Evolutionary conservation across 257 asterid genomes (phyloP), one percentile per base, ranked within the genome.

Genomic region (Vinca minor): DNA sequence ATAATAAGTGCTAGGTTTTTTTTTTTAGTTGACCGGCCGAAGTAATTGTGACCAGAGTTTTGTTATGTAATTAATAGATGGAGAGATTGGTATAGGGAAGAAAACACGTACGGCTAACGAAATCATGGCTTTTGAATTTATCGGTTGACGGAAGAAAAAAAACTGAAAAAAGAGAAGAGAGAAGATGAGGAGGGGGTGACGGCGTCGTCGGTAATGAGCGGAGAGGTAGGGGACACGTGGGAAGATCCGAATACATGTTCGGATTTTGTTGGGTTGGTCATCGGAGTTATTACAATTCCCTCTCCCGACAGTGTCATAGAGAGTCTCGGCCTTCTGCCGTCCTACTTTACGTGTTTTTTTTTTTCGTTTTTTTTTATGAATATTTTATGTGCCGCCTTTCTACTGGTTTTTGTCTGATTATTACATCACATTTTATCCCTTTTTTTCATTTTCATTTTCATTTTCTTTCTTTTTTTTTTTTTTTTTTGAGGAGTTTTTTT

Each of bases 111-210:
- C n/a, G n/a, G n/a, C n/a, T n/a, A n/a, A 56, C 62, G 18, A 56
- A 2, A 31, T 21, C 42, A 56, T 14, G 13, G 4, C 7, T 10
- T 63, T 41, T 38, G 29, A 41, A 59, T 66, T 48, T 64, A 71
- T 68, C 72, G 70, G 69, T 61, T 49, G 74, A 78, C 79, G 79
- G 77, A n/a, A n/a, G n/a, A n/a, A n/a, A n/a, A n/a, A n/a, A n/a
- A n/a, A n/a, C n/a, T n/a, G n/a, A 59, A 25, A 45, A 34, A 18
- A 34, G 38, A 34, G 38, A 36, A n/a, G 47, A 42, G 17, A 17
- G 38, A 49, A 18, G 21, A 38, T 11, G n/a, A 62, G 17, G 45
- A 61, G 75, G n/a, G n/a, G n/a, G n/a, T n/a, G n/a, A 68, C 73
- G 81, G 78, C 75, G 75, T 64, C 67, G 38, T 3, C 75, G n/a